Evolutionary conservation across 176 grass and related monocot species (phyloP).

Genomic region (Oryza coarctata): DNA sequence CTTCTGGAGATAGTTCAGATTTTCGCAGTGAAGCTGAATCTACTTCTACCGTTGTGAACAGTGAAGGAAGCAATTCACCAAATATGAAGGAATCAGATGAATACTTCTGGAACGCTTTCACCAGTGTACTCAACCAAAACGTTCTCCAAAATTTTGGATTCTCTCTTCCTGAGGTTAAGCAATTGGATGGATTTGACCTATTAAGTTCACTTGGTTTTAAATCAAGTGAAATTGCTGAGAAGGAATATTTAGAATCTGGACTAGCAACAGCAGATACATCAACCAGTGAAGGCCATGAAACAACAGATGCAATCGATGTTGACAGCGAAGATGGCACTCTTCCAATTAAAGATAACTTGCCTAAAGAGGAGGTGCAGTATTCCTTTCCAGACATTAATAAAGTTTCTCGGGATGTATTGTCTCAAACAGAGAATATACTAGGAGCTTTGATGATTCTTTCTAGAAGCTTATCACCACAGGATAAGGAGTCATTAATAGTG

Average conservation of each 20-base stretch:
- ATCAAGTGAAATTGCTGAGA: conserved; percentile 65
- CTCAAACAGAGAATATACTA: conserved; percentile 91
- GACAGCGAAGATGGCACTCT: conserved; percentile 35
- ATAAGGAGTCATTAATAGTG: conserved; percentile 22
- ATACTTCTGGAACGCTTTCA: conserved; percentile 83
- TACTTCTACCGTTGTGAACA: conserved; percentile 27
- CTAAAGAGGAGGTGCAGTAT: conserved; percentile 26
- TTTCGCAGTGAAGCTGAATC: conserved; percentile 26
- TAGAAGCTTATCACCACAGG: conserved; percentile 54
- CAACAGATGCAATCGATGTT: conserved; percentile 29
- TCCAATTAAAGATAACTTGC: conserved; percentile 23
- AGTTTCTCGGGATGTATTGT: conserved; percentile 74
- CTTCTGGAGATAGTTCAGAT: conserved; percentile 26
- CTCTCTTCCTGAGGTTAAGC: conserved; percentile 86
- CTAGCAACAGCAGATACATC: conserved; percentile 54
- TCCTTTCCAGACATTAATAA: conserved; percentile 80
- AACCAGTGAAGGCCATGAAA: conserved; percentile 36
- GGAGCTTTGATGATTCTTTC: conserved; percentile 87
- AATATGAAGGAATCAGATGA: conserved; percentile 60
- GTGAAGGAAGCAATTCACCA: conserved; percentile 11
- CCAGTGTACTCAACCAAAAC: conserved; percentile 56
- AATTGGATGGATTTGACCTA: conserved; percentile 72
- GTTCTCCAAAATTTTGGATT: conserved; percentile 72
- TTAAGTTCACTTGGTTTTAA: conserved; percentile 64
- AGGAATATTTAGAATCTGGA: conserved; percentile 80